Percentiles rank a stretch among this genome's conserved stretches.
These are phyloP conservation scores for Lachancea dasiensis DNA, from an alignment of 805 yeast species.

Conservation along the genomic window DNA sequence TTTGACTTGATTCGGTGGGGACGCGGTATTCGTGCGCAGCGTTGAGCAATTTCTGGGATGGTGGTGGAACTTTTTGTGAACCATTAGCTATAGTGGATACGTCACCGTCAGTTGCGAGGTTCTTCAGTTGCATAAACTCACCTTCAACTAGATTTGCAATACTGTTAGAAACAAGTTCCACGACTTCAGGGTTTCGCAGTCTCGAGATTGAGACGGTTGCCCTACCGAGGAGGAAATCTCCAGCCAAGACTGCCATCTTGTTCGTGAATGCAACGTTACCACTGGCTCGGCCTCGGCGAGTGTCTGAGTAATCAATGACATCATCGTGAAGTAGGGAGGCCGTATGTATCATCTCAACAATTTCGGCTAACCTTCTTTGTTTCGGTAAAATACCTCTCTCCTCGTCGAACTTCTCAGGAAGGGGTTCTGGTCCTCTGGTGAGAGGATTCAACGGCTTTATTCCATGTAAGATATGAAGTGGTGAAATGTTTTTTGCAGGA, in stretches of 20 bases:
- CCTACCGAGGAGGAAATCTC: constrained; percentile 90
- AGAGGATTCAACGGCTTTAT: constrained; percentile 90
- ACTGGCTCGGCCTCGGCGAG: constrained; percentile 83
- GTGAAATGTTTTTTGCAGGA: constrained; percentile 51
- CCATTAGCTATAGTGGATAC: constrained; percentile 30
- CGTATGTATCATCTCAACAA: constrained; percentile 97
- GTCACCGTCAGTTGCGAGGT: constrained; percentile 65
- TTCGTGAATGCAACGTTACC: constrained; percentile 93
- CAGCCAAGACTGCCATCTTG: constrained; percentile 96
- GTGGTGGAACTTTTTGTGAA: constrained; percentile 38
- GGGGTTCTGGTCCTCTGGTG: constrained; percentile 67
- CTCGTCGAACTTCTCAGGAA: constrained; percentile 50
- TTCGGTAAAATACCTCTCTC: constrained; percentile 81
- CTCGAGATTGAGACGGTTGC: constrained; percentile 96
- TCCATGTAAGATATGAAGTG: constrained; percentile 79
- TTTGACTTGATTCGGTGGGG: constrained; percentile 7
- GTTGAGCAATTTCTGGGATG: constrained; percentile 60
- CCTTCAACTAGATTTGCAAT: constrained; percentile 98
- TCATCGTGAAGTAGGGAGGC: constrained; percentile 95
- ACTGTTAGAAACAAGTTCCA: constrained; percentile 89
- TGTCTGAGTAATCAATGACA: constrained; percentile 85
- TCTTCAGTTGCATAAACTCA: constrained; percentile 96
- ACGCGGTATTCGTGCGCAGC: constrained; percentile 54
- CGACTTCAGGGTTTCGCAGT: constrained; percentile 92
- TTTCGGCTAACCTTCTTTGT: constrained; percentile 92